These are phyloP conservation scores for Nigrospora oryzae DNA, from an alignment of 2,329 filamentous ascomycete genomes.

Conservation along the genomic window DNA sequence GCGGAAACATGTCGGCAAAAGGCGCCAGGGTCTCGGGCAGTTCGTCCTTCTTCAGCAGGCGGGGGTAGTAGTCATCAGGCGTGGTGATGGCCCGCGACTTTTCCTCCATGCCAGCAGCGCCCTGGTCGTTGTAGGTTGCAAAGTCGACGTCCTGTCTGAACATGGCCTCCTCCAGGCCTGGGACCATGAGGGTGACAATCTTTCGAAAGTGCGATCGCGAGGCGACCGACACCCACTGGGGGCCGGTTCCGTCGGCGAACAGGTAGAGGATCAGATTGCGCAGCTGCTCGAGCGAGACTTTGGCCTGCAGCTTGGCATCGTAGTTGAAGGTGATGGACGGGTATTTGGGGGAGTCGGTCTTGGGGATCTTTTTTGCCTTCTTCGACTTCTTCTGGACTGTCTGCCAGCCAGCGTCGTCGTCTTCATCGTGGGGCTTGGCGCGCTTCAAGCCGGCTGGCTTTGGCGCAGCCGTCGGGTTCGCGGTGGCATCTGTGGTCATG, in stretches of 20 bases:
- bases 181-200: constrained; percentile 85
- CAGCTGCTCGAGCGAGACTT: constrained; percentile 54
- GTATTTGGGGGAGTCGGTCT: constrained; percentile 46
- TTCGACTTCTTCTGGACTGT: constrained; percentile 40
- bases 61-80: constrained; percentile 54
- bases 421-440: constrained; percentile 35
- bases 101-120: constrained; percentile 17
- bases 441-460: constrained; percentile 36
- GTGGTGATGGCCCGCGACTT: constrained; percentile 29
- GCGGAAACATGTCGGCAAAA: constrained; percentile 74
- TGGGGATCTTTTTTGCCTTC: constrained; percentile 54
- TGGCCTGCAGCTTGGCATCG: constrained; percentile 49
- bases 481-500: constrained; percentile 1
- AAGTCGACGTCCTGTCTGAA: constrained; percentile 58
- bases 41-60: constrained; percentile 37
- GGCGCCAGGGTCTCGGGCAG: constrained; percentile 50
- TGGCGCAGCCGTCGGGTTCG: not conserved
- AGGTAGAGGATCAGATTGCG: constrained; percentile 59
- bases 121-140: constrained; percentile 31
- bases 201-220: constrained; percentile 62
- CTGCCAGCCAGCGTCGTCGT: constrained; percentile 38
- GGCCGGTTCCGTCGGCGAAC: constrained; percentile 55
- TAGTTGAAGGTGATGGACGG: constrained; percentile 50
- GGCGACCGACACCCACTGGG: constrained; percentile 56
- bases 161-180: constrained; percentile 84